phyloP scores from a whole-genome alignment of 768 basidiomycete genomes.

The Holtermannia corniformis region DNA sequence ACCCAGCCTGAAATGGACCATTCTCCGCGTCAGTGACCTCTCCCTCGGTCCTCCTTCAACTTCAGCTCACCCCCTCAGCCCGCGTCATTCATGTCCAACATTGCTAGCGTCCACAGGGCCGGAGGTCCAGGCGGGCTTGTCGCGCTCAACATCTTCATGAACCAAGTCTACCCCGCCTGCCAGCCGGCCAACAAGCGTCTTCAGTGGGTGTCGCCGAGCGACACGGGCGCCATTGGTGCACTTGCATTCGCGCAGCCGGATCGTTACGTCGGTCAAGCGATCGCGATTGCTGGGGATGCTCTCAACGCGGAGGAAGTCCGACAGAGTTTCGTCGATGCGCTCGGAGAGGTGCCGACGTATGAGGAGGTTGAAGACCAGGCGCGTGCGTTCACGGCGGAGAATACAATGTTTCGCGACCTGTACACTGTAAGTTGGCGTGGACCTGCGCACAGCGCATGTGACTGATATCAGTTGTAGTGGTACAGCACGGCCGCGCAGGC shows the following conservation, averaged over 20 bases:
- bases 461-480: no score
- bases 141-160: no score
- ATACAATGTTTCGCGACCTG: no score
- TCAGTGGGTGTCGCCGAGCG: background rate
- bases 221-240: background rate
- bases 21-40: conserved; percentile 5
- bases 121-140: no score
- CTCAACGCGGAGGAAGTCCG: background rate
- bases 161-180: no score
- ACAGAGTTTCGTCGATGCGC: background rate
- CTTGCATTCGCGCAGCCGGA: background rate
- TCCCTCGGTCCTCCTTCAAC: background rate
- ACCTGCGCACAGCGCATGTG: no score
- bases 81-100: background rate
- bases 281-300: background rate
- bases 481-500: background rate
- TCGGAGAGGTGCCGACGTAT: background rate
- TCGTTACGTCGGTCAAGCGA: background rate
- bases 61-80: background rate
- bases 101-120: no score
- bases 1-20: conserved; percentile 4
- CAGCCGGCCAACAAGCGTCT: no score
- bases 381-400: no score
- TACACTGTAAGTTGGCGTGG: no score
- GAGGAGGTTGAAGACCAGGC: no score